Evolutionary conservation across 257 asterid species (phyloP).

Genomic region (Misopates orontium): DNA sequence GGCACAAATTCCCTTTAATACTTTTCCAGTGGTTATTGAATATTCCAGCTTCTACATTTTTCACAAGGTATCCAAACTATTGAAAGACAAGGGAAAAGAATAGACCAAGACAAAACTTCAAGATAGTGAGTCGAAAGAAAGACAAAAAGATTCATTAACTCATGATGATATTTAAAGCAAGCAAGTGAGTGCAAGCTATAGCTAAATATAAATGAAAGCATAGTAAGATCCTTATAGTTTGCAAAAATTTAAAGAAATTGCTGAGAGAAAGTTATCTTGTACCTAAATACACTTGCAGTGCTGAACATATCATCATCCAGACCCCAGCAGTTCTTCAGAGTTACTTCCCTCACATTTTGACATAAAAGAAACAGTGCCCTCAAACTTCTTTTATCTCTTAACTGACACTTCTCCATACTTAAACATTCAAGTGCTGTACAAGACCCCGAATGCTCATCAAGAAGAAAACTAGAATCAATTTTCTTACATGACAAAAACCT

Average conservation of each 20-base stretch:
- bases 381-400: conserved; percentile 45
- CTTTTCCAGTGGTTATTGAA: too few species aligned
- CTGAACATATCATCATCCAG: conserved; percentile 53
- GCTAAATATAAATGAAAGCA: background rate
- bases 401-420: conserved; percentile 67
- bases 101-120: background rate
- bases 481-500: conserved; percentile 59
- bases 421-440: conserved; percentile 55
- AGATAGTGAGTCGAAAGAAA: background rate
- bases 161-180: background rate
- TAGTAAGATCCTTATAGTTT: background rate
- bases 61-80: too few species aligned
- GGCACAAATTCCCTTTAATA: too few species aligned
- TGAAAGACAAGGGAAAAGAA: too few species aligned
- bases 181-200: background rate
- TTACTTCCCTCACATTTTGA: conserved; percentile 49
- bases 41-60: too few species aligned
- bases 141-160: background rate
- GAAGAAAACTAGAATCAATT: conserved; percentile 42
- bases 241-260: background rate
- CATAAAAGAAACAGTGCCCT: conserved; percentile 53
- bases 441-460: conserved; percentile 47
- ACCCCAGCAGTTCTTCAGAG: conserved; percentile 60
- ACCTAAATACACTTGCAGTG: conserved; percentile 54
- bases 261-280: conserved; percentile 6